Evolutionary conservation across 768 basidiomycete species (phyloP).

Genomic region (Mycena venus): DNA sequence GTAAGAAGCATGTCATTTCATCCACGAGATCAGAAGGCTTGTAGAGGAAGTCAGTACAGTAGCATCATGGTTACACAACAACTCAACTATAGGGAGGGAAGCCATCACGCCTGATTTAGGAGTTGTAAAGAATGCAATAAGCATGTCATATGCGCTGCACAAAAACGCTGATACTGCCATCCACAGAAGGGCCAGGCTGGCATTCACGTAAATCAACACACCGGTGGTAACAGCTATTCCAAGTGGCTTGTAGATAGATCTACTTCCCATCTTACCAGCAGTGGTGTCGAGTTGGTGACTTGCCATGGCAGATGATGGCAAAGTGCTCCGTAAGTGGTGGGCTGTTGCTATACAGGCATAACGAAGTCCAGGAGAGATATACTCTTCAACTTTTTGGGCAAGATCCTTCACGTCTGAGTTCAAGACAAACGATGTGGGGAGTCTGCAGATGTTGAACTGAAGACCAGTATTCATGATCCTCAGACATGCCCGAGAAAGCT

Average conservation of each 20-base stretch:
- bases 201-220: too few relatives aligned
- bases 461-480: not conserved
- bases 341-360: not conserved
- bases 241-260: too few relatives aligned
- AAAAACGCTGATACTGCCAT: too few relatives aligned
- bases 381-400: not conserved
- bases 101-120: not conserved
- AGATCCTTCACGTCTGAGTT: conserved; percentile 1
- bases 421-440: not conserved
- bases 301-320: not conserved
- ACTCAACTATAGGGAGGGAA: not conserved
- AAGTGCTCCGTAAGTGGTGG: not conserved
- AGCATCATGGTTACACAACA: not conserved
- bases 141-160: too few relatives aligned
- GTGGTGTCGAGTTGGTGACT: not conserved
- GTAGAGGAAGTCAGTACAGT: not conserved
- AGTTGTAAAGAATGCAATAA: too few relatives aligned
- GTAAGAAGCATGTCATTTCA: not conserved
- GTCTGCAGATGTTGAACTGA: not conserved
- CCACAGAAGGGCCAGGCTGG: too few relatives aligned
- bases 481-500: not conserved
- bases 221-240: too few relatives aligned
- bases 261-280: too few relatives aligned
- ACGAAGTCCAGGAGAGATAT: not conserved
- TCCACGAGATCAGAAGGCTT: not conserved